A percentile compares a stretch with the other conserved stretches of the same genome.
Conservation (phyloP, 139 green algal species). For the Tetradesmus lagerheimii region DNA sequence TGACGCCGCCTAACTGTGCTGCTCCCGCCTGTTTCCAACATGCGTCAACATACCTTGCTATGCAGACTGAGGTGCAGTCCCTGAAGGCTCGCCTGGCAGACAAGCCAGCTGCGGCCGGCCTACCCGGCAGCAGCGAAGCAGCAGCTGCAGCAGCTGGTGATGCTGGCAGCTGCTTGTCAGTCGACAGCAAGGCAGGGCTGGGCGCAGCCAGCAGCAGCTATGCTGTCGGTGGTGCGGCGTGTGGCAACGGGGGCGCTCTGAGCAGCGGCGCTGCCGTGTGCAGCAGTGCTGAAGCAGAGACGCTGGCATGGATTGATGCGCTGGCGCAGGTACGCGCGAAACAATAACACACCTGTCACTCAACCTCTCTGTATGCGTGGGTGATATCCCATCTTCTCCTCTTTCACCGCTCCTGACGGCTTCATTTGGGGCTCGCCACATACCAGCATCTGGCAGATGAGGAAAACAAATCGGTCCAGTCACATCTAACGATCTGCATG, state of each 20-base stretch:
- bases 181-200: background rate
- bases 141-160: background rate
- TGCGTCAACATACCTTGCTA: background rate
- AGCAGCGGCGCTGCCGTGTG: background rate
- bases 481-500: no score
- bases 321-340: constrained; percentile 61
- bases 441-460: no score
- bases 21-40: background rate
- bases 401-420: no score
- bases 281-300: constrained; percentile 49
- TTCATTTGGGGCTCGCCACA: no score
- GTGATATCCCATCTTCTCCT: no score
- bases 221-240: no score
- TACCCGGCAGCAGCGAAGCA: constrained; percentile 3
- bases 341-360: no score
- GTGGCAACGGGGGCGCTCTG: background rate
- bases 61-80: constrained; percentile 68
- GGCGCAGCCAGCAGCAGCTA: background rate
- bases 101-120: background rate
- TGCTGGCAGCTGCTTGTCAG: background rate
- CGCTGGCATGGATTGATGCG: constrained; percentile 50
- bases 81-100: constrained; percentile 53
- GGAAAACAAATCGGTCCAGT: no score
- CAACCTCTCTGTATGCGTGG: no score
- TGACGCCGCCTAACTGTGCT: background rate